Percentiles rank a stretch among this genome's conserved stretches.
These are phyloP conservation scores for Fomitopsis schrenkii DNA, from an alignment of 1,284 basidiomycete species.

Conservation along the genomic window DNA sequence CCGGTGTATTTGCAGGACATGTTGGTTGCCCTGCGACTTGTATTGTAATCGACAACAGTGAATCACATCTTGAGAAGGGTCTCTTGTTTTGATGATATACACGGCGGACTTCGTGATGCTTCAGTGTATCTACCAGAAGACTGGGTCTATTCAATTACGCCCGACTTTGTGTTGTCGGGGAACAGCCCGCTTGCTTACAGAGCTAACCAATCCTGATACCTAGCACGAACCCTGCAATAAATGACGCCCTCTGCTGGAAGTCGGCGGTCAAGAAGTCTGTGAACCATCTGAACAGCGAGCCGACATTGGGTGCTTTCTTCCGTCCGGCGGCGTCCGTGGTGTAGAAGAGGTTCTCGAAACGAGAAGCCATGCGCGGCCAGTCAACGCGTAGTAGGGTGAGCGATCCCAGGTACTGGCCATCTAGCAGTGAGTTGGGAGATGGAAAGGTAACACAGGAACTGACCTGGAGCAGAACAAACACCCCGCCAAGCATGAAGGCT, in stretches of 20 bases:
- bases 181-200: neutral
- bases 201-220: slow-evolving; percentile 53
- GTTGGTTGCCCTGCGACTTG: neutral
- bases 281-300: slow-evolving; percentile 67
- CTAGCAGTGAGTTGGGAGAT: neutral
- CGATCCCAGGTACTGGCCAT: slow-evolving; percentile 71
- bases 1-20: neutral
- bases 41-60: neutral
- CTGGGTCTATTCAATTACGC: neutral
- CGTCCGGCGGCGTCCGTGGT: slow-evolving; percentile 51
- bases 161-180: no score
- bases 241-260: slow-evolving; percentile 83
- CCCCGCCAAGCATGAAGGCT: slow-evolving; percentile 82
- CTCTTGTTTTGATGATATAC: neutral
- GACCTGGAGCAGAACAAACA: slow-evolving; percentile 87
- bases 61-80: neutral
- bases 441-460: neutral
- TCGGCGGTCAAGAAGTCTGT: slow-evolving; percentile 89
- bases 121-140: neutral
- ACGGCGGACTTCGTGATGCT: neutral
- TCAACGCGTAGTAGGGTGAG: slow-evolving; percentile 73
- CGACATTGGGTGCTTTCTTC: slow-evolving; percentile 55
- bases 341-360: slow-evolving; percentile 76
- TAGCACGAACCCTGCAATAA: slow-evolving; percentile 66
- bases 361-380: slow-evolving; percentile 58